phyloP scores from a whole-genome alignment of 139 green algal species.

The Picocystis salinarum region DNA sequence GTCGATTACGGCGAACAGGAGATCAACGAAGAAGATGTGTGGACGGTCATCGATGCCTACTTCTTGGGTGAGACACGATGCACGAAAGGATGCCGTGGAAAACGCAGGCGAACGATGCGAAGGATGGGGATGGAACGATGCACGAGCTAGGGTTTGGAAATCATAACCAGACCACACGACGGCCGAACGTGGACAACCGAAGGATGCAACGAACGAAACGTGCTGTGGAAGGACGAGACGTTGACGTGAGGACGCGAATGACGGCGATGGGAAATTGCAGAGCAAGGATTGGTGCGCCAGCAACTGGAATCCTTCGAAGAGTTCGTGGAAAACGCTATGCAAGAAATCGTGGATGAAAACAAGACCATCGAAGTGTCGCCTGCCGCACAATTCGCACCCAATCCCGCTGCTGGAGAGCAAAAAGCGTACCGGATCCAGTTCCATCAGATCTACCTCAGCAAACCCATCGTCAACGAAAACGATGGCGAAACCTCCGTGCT shows the following conservation, averaged over 20 bases:
- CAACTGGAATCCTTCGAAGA: slow-evolving; percentile 98
- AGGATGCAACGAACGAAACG: not conserved
- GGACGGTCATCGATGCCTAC: slow-evolving; percentile 73
- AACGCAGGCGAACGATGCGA: not conserved
- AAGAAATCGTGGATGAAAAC: slow-evolving; percentile 33
- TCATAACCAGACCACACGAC: not conserved
- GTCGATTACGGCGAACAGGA: slow-evolving; percentile 23
- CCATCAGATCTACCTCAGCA: slow-evolving; percentile 85
- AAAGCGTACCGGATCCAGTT: slow-evolving; percentile 55
- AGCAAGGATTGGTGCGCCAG: slow-evolving; percentile 90
- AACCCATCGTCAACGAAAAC: slow-evolving; percentile 74
- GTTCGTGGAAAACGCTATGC: slow-evolving; percentile 81
- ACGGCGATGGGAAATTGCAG: too few relatives aligned
- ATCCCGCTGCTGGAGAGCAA: slow-evolving; percentile 29
- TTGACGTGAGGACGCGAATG: too few relatives aligned
- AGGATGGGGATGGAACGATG: not conserved
- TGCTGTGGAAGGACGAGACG: too few relatives aligned
- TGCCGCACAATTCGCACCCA: not conserved
- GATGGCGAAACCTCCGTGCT: slow-evolving; percentile 74
- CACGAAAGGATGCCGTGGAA: too few relatives aligned
- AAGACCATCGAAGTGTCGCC: not conserved
- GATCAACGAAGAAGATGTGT: slow-evolving; percentile 45
- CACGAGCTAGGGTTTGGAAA: not conserved
- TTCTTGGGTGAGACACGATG: too few relatives aligned
- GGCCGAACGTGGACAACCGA: not conserved